Percentiles rank a stretch among this genome's conserved stretches.
phyloP scores from a whole-genome alignment of 768 basidiomycete genomes.

The Infundibulicybe gibba region DNA sequence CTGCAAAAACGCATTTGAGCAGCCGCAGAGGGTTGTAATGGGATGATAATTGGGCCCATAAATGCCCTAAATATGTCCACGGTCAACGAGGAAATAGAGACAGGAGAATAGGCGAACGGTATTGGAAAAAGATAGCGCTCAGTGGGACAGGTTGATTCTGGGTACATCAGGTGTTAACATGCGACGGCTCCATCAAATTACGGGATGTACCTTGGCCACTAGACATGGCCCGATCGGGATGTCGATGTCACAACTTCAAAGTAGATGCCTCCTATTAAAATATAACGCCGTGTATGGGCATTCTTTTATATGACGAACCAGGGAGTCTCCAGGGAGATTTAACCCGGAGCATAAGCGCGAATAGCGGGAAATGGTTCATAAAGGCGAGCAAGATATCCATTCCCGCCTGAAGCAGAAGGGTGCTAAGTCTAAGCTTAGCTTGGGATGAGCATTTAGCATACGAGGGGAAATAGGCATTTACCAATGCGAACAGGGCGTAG shows the following conservation, averaged over 20 bases:
- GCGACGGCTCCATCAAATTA: background rate
- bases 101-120: slow-evolving; percentile 34
- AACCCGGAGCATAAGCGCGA: slow-evolving; percentile 75
- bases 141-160: slow-evolving; percentile 54
- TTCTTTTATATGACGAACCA: slow-evolving; percentile 37
- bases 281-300: background rate
- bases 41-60: slow-evolving; percentile 44
- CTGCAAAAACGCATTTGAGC: slow-evolving; percentile 42
- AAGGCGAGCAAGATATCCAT: slow-evolving; percentile 69
- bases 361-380: slow-evolving; percentile 92
- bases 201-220: slow-evolving; percentile 25
- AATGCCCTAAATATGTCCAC: slow-evolving; percentile 29
- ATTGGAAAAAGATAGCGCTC: slow-evolving; percentile 53
- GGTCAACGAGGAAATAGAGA: background rate
- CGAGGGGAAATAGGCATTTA: slow-evolving; percentile 17
- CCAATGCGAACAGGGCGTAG: slow-evolving; percentile 76
- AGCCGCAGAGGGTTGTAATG: slow-evolving; percentile 62
- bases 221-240: slow-evolving; percentile 15
- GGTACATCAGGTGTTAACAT: background rate
- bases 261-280: slow-evolving; percentile 25
- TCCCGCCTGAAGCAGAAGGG: slow-evolving; percentile 55
- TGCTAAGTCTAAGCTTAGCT: slow-evolving; percentile 45
- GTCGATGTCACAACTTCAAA: slow-evolving; percentile 22
- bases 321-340: slow-evolving; percentile 86
- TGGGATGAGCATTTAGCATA: background rate